Evolutionary conservation across 2,329 filamentous ascomycete species (phyloP).

Genomic region (Tolypocladium tundrense): DNA sequence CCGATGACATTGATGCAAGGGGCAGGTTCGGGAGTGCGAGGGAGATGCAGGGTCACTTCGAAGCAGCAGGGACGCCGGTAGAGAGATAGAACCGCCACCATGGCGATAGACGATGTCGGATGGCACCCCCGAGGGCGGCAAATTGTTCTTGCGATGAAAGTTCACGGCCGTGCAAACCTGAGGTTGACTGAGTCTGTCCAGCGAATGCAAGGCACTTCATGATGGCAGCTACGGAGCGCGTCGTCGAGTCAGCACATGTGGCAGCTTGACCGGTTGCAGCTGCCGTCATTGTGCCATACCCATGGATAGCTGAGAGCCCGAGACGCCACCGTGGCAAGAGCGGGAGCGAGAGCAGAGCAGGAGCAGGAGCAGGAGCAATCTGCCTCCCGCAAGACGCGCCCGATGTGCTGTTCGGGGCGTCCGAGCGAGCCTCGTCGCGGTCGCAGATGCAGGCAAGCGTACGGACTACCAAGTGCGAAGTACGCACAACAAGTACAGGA

Average conservation of each 20-base stretch:
- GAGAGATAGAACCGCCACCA: not conserved
- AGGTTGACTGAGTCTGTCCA: not conserved
- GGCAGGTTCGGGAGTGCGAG: not conserved
- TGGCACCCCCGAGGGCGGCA: not conserved
- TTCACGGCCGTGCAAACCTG: not conserved
- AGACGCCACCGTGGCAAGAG: not conserved
- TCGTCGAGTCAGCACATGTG: not conserved
- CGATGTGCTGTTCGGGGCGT: not conserved
- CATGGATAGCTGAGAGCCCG: not conserved
- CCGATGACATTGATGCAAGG: not conserved
- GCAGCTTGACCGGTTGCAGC: not conserved
- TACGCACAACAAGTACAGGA: not conserved
- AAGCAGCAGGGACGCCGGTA: not conserved
- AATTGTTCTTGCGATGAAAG: not conserved
- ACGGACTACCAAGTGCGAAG: too few relatives aligned
- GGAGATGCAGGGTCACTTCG: not conserved
- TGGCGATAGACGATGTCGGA: not conserved
- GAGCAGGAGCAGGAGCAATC: not conserved
- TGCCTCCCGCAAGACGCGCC: too few relatives aligned
- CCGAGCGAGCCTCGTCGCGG: too few relatives aligned
- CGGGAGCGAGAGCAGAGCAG: not conserved
- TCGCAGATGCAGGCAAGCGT: too few relatives aligned
- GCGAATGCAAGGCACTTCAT: not conserved
- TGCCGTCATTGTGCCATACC: not conserved
- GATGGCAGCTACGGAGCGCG: not conserved